Evolutionary conservation across 2,329 filamentous ascomycete genomes (phyloP).

Genomic region (Hirsutella rhossiliensis): DNA sequence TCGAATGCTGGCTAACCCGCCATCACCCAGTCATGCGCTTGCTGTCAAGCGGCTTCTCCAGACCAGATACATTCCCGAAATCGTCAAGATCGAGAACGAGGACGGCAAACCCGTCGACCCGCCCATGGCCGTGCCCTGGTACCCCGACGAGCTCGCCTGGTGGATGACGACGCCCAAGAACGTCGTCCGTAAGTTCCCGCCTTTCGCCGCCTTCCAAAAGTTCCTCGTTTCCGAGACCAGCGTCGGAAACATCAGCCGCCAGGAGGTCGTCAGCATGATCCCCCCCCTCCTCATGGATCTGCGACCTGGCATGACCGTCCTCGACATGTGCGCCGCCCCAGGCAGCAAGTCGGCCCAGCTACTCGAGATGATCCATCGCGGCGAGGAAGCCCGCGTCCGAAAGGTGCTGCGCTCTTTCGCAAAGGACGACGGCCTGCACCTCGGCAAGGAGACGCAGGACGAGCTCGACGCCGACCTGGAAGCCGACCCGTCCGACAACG

Average conservation of each 20-base stretch:
- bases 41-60: constrained; percentile 82
- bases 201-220: constrained; percentile 92
- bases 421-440: constrained; percentile 44
- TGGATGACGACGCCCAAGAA: constrained; percentile 98
- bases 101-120: constrained; percentile 75
- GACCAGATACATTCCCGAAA: constrained; percentile 81
- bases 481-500: constrained; percentile 58
- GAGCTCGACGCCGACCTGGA: constrained; percentile 39
- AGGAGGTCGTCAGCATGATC: constrained; percentile 99
- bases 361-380: constrained; percentile 84
- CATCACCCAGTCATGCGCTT: constrained; percentile 60
- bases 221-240: constrained; percentile 96
- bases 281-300: constrained; percentile 89
- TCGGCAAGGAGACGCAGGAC: constrained; percentile 33
- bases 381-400: constrained; percentile 77
- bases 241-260: constrained; percentile 92
- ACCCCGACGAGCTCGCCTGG: constrained; percentile 90
- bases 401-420: constrained; percentile 56
- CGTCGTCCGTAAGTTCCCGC: constrained; percentile 82
- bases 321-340: constrained; percentile 93
- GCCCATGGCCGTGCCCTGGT: constrained; percentile 77
- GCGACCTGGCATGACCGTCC: constrained; percentile 77
- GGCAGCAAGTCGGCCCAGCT: constrained; percentile 95
- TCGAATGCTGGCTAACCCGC: background rate
- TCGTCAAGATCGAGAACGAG: constrained; percentile 68